Percentiles rank a stretch among this genome's conserved stretches.
These are phyloP conservation scores for Colletotrichum tofieldiae DNA, from an alignment of 2,329 filamentous ascomycete genomes.

Conservation along the genomic window DNA sequence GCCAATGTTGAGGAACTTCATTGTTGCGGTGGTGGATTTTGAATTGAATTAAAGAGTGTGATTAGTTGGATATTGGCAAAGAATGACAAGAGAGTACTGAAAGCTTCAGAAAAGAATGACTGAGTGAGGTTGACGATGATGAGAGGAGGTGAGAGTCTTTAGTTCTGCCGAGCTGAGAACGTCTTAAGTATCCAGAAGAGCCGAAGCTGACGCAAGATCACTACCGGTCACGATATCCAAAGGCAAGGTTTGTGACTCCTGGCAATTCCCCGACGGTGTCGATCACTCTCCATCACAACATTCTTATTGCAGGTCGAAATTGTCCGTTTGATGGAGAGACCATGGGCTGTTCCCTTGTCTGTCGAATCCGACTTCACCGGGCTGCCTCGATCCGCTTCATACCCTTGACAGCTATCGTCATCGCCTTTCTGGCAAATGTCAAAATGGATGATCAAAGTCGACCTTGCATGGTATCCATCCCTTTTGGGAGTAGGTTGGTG, in stretches of 20 bases:
- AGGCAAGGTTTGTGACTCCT: background rate
- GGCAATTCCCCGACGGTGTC: background rate
- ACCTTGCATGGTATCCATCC: background rate
- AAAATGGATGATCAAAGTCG: background rate
- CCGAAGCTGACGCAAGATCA: background rate
- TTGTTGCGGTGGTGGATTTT: constrained; percentile 19
- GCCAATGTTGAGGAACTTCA: constrained; percentile 39
- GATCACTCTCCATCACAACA: constrained; percentile 9
- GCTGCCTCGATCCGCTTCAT: background rate
- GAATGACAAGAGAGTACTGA: constrained; percentile 18
- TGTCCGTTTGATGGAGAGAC: background rate
- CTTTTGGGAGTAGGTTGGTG: constrained; percentile 5
- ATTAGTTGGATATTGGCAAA: constrained; percentile 22
- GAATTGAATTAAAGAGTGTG: constrained; percentile 22
- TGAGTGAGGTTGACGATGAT: constrained; percentile 36
- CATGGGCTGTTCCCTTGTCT: constrained; percentile 1
- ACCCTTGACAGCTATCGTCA: background rate
- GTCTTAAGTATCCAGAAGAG: constrained; percentile 24
- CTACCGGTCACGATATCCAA: background rate
- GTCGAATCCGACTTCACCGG: background rate
- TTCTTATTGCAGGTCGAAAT: constrained; percentile 18
- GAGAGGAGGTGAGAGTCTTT: background rate
- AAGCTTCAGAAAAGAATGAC: constrained; percentile 31
- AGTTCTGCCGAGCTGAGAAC: background rate
- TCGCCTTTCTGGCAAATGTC: background rate